Evolutionary conservation across 2,329 filamentous ascomycete species (phyloP), one percentile per base, ranked within the genome.

Genomic region (Cladophialophora carrionii): DNA sequence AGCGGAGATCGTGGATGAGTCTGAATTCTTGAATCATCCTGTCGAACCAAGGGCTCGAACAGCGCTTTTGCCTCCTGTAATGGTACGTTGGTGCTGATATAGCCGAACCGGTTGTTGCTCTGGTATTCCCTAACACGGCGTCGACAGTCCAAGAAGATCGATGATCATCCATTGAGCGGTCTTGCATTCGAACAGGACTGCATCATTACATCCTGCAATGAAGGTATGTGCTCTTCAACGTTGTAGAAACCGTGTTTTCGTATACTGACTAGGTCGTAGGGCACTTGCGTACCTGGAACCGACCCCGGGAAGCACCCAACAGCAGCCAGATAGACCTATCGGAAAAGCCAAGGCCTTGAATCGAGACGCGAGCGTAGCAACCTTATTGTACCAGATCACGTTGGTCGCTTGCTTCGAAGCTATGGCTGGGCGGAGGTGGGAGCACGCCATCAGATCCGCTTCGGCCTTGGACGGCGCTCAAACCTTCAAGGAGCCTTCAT

Each of bases 151-250:
- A 97, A 96, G 77, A 82, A 85, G 12, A 87, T 96, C 41, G 92
- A 96, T 76, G 87, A 88, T 66, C 92, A 98, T 77, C 92, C 93
- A 60, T 82, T 96, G 53, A 91, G 87, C 76, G 96, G 93, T 89
- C 79, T 99, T 46, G 90, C 88, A n/a, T 99, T 99, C 73, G 93
- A 94, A 61, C 90, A 97, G 75, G 89, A 96, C 72, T 90, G 90
- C 68, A 96, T 99, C 71, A 88, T 98, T 74, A 97, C 92, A 41
- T 92, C 91, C 71, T 97, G 92, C 79, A 90, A 92, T 75, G 90
- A 88, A 79, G 94, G 94, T 96, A 81, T 77, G 88, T 82, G 26
- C 17, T 52, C 24, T 3, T 22, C 24, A 20, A 24, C 34, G 48
- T 46, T 37, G 53, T 57, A 61, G 70, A 61, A 69, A 57, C 68